Evolutionary conservation across 192 early-diverging fungal species (phyloP).

Genomic region (Helicostylum pulchrum): DNA sequence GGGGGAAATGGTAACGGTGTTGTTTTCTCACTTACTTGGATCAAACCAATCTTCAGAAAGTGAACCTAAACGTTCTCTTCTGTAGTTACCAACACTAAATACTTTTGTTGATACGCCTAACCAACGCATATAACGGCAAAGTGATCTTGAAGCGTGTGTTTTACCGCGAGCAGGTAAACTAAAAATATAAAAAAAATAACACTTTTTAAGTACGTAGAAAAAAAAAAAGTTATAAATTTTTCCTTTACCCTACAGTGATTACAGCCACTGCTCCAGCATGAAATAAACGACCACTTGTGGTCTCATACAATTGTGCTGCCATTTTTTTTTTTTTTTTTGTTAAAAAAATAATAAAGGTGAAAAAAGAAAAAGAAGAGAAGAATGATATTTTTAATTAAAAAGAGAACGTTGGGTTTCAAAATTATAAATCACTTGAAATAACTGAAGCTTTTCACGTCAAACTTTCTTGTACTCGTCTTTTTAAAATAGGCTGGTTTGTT

Average conservation of each 20-base stretch:
- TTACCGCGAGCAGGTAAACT: constrained; percentile 90
- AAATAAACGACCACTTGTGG: constrained; percentile 71
- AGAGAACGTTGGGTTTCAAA: too few relatives aligned
- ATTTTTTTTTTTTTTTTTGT: constrained; percentile 3
- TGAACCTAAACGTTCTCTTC: constrained; percentile 74
- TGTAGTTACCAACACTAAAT: constrained; percentile 97
- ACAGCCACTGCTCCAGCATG: constrained; percentile 77
- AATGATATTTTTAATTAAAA: neutral
- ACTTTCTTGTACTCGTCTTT: too few relatives aligned
- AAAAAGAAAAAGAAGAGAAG: neutral
- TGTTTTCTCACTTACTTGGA: constrained; percentile 46
- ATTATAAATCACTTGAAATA: too few relatives aligned
- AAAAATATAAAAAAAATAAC: neutral
- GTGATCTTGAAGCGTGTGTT: constrained; percentile 80
- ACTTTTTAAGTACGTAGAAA: neutral
- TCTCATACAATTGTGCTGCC: constrained; percentile 77
- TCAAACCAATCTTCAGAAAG: constrained; percentile 72
- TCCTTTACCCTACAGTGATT: constrained; percentile 70
- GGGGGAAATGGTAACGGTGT: neutral
- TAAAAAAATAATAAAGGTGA: neutral
- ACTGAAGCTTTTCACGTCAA: too few relatives aligned
- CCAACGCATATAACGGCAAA: constrained; percentile 93
- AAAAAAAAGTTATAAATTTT: neutral
- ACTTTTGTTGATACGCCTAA: constrained; percentile 87
- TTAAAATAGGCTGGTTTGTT: too few relatives aligned